Base-by-base conservation (phyloP, 1,284 basidiomycete genomes). In the Puccinia novopanici region DNA sequence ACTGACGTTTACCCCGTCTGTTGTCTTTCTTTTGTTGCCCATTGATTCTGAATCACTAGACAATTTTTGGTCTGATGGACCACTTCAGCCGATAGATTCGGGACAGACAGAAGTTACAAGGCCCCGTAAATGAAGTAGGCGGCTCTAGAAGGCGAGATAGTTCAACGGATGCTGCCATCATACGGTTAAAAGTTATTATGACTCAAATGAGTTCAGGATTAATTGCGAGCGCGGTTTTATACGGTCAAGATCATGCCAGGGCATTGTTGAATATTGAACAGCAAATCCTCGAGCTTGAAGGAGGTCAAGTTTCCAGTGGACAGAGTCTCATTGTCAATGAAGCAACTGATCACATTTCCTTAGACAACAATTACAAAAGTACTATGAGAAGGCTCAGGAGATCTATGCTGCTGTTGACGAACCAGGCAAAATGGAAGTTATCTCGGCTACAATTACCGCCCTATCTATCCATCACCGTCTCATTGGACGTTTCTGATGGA, bases 361-460 rank as follows among this genome's bases (percentile, higher is more conserved):
- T 87, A 68, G 87, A 19, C 76, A 79, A 8, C 89, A 92, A 27
- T 87, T 95, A 0, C 90, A 94, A 75, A 88, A 87, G 0, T 92
- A 94, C 85, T 98, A 94, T 84, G 97, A 99, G 84, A 90, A 91
- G 45, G 87, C 99, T 54, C 97, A 99, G 84, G 91, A 97, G 85
- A 97, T 99, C 82, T 99, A 99, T 85, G 92, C 97, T 17, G 90
- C 93, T 80, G 89, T 99, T 4, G 95, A 99, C 85, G 95, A 99
- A 85, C 97, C 97, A 0, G 97, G 99, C 86, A 97, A 97, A 15
- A 99, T 99, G 97, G 95, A 98, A 86, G 97, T 97, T 0, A 90
- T 99, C 37, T 98, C 97, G 0, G 91, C 93, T 0, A 87, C 92
- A 82, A 93, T 99, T 81, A 88, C 98, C 17, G 90, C 92, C 0